Evolutionary conservation across 495 filamentous ascomycete species (phyloP), one percentile per base, ranked within the genome.

Genomic region (Astrothelium subdiscretum): DNA sequence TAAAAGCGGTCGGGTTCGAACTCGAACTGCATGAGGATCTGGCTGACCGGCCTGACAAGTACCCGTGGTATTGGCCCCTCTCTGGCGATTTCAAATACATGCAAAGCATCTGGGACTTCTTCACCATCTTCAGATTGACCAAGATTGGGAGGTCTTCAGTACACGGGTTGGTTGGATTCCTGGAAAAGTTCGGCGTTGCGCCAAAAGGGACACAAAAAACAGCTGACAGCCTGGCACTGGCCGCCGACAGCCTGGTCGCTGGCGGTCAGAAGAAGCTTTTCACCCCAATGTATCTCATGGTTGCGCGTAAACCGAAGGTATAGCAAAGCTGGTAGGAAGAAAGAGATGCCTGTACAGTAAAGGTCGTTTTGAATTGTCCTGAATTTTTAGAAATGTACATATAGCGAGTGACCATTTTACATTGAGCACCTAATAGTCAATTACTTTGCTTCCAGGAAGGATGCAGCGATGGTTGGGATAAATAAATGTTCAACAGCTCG

Each of bases 221-320:
- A 40, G 94, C 94, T 18, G 88, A 97, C 75, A 88, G 86, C 66
- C 76, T 98, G 65, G 91, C 87, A 11, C 62, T 84, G 62, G 94
- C 89, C 22, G 94, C 83, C 27, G 95, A 97, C 73, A 88, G 84
- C 65, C 79, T 98, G 59, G 94, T 96, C 6, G 90, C 87, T 52
- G 94, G 94, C 76, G 94, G 85, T 40, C 86, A 88, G 81, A 83
- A 90, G 81, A 89, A 96, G 71, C 81, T 98, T 20, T 98, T 98
- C 78, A 98, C 94, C 0, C 94, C 94, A 40, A 98, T 98, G 94
- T 97, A 97, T 79, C 78, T 98, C 73, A 97, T 98, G 94, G 85
- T 98, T 62, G 94, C 83, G 40, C 84, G 91, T 76, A 98, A 98
- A 80, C 90, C 92, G 11, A 66, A 43, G 57, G 59, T 42, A 24